Conservation (phyloP, 331 rosid genomes). For the Arachis monticola region DNA sequence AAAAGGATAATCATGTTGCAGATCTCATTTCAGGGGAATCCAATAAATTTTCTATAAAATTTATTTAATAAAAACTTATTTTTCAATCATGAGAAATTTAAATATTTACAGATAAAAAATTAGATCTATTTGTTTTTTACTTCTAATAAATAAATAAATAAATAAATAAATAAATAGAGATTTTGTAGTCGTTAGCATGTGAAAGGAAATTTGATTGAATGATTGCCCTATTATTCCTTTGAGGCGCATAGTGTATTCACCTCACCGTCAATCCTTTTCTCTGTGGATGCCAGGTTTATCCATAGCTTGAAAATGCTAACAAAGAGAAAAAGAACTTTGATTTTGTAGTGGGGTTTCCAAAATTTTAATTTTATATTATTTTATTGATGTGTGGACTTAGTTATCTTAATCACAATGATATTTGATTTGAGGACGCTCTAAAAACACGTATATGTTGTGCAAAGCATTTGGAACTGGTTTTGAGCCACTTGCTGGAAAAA, state of each 20-base stretch:
- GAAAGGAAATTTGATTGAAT: conserved; percentile 33
- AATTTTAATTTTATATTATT: conserved; percentile 8
- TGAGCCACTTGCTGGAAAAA: conserved; percentile 11
- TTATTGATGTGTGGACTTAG: conserved; percentile 25
- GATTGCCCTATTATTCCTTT: conserved; percentile 9
- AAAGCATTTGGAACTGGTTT: conserved; percentile 7
- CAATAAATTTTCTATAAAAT: no score
- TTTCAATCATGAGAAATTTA: no score
- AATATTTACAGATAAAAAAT: no score
- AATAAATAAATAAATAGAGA: background rate
- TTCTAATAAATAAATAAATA: no score
- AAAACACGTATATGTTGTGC: conserved; percentile 31
- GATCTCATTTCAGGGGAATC: no score
- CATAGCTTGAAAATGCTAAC: background rate
- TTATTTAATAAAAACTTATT: no score
- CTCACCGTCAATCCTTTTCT: conserved; percentile 38
- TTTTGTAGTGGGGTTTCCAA: conserved; percentile 30
- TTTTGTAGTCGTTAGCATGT: conserved; percentile 15
- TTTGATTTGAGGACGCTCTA: conserved; percentile 31
- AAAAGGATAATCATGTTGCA: no score
- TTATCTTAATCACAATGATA: conserved; percentile 18
- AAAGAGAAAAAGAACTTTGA: background rate
- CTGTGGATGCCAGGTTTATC: conserved; percentile 34
- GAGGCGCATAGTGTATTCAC: background rate
- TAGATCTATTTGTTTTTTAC: no score